A percentile compares a stretch with the other conserved stretches of the same genome.
phyloP scores from a whole-genome alignment of 257 asterid genomes.

The Lantana camara region DNA sequence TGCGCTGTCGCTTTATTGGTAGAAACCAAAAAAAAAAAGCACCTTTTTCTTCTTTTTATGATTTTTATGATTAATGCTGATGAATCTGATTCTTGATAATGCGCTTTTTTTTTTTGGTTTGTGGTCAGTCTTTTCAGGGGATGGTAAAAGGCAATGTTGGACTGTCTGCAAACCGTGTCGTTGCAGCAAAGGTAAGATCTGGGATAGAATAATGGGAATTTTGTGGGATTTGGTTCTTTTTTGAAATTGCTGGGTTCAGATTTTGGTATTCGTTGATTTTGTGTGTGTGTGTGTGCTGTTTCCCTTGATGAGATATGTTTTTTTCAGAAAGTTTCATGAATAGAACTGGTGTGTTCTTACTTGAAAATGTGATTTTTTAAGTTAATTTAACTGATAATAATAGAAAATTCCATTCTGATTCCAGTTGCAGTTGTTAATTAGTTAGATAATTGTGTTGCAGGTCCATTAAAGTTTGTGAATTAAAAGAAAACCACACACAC shows the following conservation, averaged over 20 bases:
- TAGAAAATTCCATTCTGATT: neutral
- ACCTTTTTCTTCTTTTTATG: neutral
- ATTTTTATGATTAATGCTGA: slow-evolving; percentile 17
- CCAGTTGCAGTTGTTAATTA: neutral
- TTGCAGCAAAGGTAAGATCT: slow-evolving; percentile 42
- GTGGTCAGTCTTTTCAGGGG: slow-evolving; percentile 37
- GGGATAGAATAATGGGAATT: neutral
- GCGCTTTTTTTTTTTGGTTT: neutral
- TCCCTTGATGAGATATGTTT: neutral
- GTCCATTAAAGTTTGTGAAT: no score
- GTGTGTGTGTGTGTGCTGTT: no score
- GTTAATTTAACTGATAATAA: neutral
- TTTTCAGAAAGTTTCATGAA: slow-evolving; percentile 1
- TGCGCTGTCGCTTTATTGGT: slow-evolving; percentile 50
- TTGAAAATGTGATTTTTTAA: neutral
- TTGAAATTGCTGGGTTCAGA: neutral
- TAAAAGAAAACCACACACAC: no score
- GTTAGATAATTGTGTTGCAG: neutral
- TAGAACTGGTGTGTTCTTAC: neutral
- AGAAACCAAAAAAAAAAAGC: slow-evolving; percentile 11
- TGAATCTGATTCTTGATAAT: slow-evolving; percentile 10
- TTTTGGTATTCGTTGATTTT: neutral
- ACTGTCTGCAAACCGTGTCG: slow-evolving; percentile 27
- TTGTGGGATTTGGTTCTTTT: neutral
- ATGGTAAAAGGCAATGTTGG: slow-evolving; percentile 30